A percentile compares a stretch with the other conserved stretches of the same genome.
Conservation (phyloP, 805 yeast genomes). For the Cyberlindnera xishuangbannaensis region DNA sequence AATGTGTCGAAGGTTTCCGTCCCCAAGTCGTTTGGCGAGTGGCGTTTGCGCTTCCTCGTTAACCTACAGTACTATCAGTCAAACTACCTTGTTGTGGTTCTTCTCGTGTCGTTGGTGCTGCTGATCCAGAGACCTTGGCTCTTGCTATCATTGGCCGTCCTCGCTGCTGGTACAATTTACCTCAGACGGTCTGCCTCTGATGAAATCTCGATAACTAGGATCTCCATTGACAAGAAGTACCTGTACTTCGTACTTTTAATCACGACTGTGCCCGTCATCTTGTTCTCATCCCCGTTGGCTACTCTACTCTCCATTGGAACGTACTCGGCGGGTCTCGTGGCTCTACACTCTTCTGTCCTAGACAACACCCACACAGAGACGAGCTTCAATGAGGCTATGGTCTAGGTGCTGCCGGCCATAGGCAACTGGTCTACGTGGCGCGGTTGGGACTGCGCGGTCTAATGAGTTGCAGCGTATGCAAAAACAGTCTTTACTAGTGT, state of each 20-base stretch:
- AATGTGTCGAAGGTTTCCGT: slow-evolving; percentile 10
- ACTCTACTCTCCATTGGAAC: slow-evolving; percentile 8
- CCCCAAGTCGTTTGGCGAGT: slow-evolving; percentile 12
- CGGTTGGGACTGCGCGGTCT: too few species aligned
- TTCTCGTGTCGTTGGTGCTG: slow-evolving; percentile 11
- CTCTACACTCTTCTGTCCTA: slow-evolving; percentile 11
- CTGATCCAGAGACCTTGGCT: slow-evolving; percentile 18
- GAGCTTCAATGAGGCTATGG: slow-evolving; percentile 19
- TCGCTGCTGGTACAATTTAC: slow-evolving; percentile 8
- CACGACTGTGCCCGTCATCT: slow-evolving; percentile 18
- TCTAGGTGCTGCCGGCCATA: neutral
- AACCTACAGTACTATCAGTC: slow-evolving; percentile 21
- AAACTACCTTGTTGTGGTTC: slow-evolving; percentile 17
- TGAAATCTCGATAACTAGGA: slow-evolving; percentile 6
- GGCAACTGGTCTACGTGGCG: too few species aligned
- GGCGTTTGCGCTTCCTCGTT: slow-evolving; percentile 9
- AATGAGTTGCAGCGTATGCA: too few species aligned
- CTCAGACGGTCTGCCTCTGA: slow-evolving; percentile 9
- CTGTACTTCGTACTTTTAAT: slow-evolving; percentile 8
- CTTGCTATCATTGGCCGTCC: slow-evolving; percentile 6
- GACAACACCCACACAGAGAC: slow-evolving; percentile 17
- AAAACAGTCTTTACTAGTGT: too few species aligned
- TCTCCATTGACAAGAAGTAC: slow-evolving; percentile 16
- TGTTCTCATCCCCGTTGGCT: slow-evolving; percentile 16
- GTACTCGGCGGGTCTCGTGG: slow-evolving; percentile 12